Conservation (phyloP, 495 filamentous ascomycete species). For the Polyplosphaeria fusca region DNA sequence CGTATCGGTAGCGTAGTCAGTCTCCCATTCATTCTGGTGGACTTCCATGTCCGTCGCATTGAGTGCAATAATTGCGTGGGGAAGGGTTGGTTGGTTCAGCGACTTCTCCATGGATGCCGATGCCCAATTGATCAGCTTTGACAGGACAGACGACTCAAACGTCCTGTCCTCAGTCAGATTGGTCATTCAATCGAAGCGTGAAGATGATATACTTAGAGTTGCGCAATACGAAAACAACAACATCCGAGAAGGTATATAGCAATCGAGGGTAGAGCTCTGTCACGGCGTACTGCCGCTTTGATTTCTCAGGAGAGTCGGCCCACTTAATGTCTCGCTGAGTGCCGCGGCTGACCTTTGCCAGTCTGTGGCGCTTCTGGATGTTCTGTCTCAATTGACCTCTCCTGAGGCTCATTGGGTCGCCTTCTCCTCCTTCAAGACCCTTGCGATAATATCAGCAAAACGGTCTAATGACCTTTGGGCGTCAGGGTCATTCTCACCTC, state of each 20-base stretch:
- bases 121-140: conserved; percentile 37
- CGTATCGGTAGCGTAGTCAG: conserved; percentile 1
- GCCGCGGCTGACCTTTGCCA: too few relatives aligned
- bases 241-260: conserved; percentile 42
- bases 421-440: too few relatives aligned
- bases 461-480: too few relatives aligned
- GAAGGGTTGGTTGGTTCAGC: conserved; percentile 40
- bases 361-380: too few relatives aligned
- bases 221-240: conserved; percentile 36
- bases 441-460: too few relatives aligned
- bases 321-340: too few relatives aligned
- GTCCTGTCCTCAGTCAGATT: too few relatives aligned
- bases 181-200: too few relatives aligned
- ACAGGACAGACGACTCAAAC: conserved; percentile 15
- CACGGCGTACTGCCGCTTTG: conserved; percentile 33
- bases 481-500: too few relatives aligned
- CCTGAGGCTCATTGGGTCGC: too few relatives aligned
- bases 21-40: conserved; percentile 11
- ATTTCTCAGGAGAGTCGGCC: too few relatives aligned
- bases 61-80: conserved; percentile 39
- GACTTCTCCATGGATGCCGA: conserved; percentile 35
- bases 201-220: conserved; percentile 39
- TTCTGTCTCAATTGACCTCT: too few relatives aligned
- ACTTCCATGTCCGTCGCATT: conserved; percentile 34
- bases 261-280: conserved; percentile 39